Evolutionary conservation across 2,329 filamentous ascomycete species (phyloP).

Genomic region (Penicillium sp.): DNA sequence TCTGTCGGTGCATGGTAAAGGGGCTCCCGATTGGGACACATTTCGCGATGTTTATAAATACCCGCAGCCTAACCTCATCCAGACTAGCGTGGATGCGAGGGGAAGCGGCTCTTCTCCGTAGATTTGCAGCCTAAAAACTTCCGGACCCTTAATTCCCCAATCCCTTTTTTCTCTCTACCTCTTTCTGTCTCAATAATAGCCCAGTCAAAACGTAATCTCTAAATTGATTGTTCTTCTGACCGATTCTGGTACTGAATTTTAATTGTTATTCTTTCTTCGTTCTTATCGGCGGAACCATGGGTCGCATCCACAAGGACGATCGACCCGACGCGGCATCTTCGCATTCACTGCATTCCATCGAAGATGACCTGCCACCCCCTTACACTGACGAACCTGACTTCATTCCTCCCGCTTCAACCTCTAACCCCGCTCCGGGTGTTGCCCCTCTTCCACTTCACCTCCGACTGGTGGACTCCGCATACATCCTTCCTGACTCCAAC

Average conservation of each 20-base stretch:
- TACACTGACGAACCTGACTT: slow-evolving; percentile 21
- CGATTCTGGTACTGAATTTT: not conserved
- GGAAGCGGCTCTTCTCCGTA: not conserved
- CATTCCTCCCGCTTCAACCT: not conserved
- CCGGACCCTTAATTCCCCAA: not conserved
- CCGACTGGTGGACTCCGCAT: slow-evolving; percentile 20
- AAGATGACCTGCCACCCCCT: slow-evolving; percentile 22
- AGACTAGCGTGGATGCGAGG: not conserved
- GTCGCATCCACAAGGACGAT: slow-evolving; percentile 2
- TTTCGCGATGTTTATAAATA: not conserved
- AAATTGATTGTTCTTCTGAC: not conserved
- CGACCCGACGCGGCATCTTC: slow-evolving; percentile 16
- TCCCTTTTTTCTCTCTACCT: not conserved
- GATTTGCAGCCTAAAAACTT: not conserved
- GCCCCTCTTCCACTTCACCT: slow-evolving; percentile 8
- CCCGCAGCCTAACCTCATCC: not conserved
- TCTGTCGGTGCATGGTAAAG: slow-evolving; percentile 7
- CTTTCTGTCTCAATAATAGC: not conserved
- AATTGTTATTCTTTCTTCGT: not conserved
- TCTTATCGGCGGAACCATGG: not conserved
- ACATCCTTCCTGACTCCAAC: slow-evolving; percentile 15
- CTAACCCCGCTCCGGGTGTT: not conserved
- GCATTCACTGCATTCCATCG: slow-evolving; percentile 19
- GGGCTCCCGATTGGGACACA: not conserved
- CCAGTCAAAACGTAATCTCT: not conserved